phyloP scores from a whole-genome alignment of 2,329 filamentous ascomycete genomes.

The Dactylellina cionopaga region DNA sequence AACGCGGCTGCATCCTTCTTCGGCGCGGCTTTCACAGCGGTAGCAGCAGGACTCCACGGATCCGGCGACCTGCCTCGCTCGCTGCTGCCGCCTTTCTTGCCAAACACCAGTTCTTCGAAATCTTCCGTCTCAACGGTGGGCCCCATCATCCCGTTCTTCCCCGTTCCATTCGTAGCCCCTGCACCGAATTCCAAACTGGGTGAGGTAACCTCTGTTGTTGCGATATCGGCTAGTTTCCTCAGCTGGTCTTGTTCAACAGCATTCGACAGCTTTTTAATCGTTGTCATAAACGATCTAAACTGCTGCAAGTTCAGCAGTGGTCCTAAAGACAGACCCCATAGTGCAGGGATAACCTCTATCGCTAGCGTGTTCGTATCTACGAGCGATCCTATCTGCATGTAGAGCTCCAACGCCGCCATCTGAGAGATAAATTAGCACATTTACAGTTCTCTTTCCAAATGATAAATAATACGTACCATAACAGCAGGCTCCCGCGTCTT shows the following conservation, averaged over 20 bases:
- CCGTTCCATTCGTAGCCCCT: slow-evolving; percentile 1
- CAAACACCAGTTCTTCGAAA: slow-evolving; percentile 90
- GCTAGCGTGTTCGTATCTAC: slow-evolving; percentile 92
- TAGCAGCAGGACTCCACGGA: slow-evolving; percentile 56
- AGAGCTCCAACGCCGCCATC: slow-evolving; percentile 85
- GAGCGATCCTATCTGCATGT: slow-evolving; percentile 81
- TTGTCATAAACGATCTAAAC: slow-evolving; percentile 87
- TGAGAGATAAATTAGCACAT: slow-evolving; percentile 55
- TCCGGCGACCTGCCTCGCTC: slow-evolving; percentile 57
- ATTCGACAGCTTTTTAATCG: slow-evolving; percentile 81
- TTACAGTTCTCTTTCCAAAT: not conserved
- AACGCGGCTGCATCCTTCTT: slow-evolving; percentile 61
- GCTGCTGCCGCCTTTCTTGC: slow-evolving; percentile 64
- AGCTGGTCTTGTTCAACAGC: slow-evolving; percentile 89
- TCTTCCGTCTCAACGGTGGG: slow-evolving; percentile 70
- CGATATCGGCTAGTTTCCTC: slow-evolving; percentile 85
- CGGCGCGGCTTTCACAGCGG: slow-evolving; percentile 39
- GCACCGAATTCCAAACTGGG: slow-evolving; percentile 24
- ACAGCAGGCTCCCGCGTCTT: slow-evolving; percentile 98
- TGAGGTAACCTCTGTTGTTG: slow-evolving; percentile 61
- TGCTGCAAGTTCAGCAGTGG: slow-evolving; percentile 86
- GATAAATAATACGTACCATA: slow-evolving; percentile 67
- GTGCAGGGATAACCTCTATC: slow-evolving; percentile 84
- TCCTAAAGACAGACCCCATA: slow-evolving; percentile 92
- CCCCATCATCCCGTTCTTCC: not conserved